Evolutionary conservation across 78 protist species (phyloP).

Genomic region (Diacronema lutheri): DNA sequence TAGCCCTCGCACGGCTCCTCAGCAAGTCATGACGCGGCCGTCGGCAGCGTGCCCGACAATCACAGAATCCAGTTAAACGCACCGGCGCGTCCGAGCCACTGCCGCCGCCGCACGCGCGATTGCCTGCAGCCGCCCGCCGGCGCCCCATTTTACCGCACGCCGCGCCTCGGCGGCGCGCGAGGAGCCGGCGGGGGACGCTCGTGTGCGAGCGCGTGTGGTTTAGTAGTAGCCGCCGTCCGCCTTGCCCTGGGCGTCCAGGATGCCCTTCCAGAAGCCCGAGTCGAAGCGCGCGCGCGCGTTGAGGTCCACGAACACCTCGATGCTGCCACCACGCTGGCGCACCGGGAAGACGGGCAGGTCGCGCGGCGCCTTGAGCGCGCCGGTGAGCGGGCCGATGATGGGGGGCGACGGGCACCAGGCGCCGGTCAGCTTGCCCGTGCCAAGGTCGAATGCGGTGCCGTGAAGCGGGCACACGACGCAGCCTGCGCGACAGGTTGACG

Average conservation of each 20-base stretch:
- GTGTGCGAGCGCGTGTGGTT: no score
- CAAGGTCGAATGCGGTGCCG: neutral
- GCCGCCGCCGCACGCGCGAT: no score
- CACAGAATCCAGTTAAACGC: no score
- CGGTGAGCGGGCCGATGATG: conserved; percentile 1
- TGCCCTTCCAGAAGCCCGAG: conserved; percentile 28
- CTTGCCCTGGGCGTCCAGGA: conserved; percentile 52
- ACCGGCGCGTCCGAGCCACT: no score
- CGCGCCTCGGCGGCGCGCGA: no score
- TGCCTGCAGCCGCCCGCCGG: no score
- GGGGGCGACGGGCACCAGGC: conserved; percentile 21
- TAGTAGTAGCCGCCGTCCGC: conserved; percentile 49
- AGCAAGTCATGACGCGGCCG: no score
- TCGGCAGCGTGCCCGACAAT: no score
- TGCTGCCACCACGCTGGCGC: conserved; percentile 15
- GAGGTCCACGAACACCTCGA: conserved; percentile 31
- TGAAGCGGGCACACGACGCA: neutral
- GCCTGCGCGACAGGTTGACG: no score
- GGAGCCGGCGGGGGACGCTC: no score
- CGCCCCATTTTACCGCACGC: no score
- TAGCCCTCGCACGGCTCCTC: no score
- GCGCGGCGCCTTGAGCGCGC: neutral
- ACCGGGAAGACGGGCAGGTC: neutral
- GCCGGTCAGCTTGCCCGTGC: neutral
- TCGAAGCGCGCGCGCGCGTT: conserved; percentile 33